Base-by-base conservation (phyloP, 306 rosid species). In the Vigna reflexopilosa region DNA sequence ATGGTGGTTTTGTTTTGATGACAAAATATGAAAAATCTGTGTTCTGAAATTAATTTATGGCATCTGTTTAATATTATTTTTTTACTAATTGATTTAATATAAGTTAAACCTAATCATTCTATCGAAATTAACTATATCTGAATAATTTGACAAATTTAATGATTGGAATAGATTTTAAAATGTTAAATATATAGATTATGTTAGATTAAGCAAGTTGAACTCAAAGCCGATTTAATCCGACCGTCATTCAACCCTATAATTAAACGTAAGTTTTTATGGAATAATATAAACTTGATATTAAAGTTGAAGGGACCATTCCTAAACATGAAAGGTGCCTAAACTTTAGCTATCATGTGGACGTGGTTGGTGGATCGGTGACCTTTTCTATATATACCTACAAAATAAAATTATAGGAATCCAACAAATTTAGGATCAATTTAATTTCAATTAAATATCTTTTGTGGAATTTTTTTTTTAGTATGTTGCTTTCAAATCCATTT, bases 301-400 rank as follows among this genome's bases (percentile, higher is more conserved):
- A 51, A 52, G 58, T 63, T 14, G 10, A 10, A 62, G 20, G 68
- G 24, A 16, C 26, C 68, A 16, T 34, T 63, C 68, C 68, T 34
- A 63, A 32, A 34, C 68, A 28, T 59, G 44, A 59, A 59, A 59
- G 67, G 67, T 59, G 67, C 67, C 67, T 59, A 59, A 59, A 59
- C 1, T 59, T 59, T 30, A 59, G 67, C 20, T 59, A 10, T 59
- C 45, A 32, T 32, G 70, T 64, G 70, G 70, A 34, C 68, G 20
- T 28, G 44, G 24, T 30, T 49, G 61, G 26, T 50, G 12, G 30
- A 70, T 26, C 26, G 22, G 32, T 70, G n/a, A 9, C 34, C 7
- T 8, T 45, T 69, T 48, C 1, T 26, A 24, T 48, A 24, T 48
- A 14, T 24, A 49, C 2, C 24, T 48, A 69, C 24, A 34, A 63